Base-by-base conservation (phyloP, 2,329 filamentous ascomycete species). In the Xylaria digitata region DNA sequence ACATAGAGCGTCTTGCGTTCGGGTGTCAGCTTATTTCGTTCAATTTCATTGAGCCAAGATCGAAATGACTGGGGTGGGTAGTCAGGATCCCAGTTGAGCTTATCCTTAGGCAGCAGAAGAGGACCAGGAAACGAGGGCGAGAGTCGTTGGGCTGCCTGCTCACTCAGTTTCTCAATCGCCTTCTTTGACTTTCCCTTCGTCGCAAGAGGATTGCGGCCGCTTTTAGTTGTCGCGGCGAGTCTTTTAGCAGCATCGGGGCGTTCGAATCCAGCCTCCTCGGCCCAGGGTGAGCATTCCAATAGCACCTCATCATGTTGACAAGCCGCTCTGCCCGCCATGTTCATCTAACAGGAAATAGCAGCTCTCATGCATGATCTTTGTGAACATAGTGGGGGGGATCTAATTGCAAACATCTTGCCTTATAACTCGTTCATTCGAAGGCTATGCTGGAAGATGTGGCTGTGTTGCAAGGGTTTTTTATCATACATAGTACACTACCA, bases 61-160 rank as follows among this genome's bases (percentile, higher is more conserved):
- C 80, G 78, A 48, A 87, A 78, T 45, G 80, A 85, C 68, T 91
- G 88, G 0, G 83, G 77, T 0, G 82, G 79, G 45, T 80, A 81
- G 5, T 83, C 78, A 0, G 85, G 84, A 45, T 90, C 84, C 40
- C 81, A 76, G 0, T 84, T 82, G 0, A 92, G 79, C 21, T 87
- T 86, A 72, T 91, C 89, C 2, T 79, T 81, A 0, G 89, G 89
- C 0, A 91, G 77, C 0, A 90, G 79, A 6, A 91, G 74, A 0
- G 89, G 87, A 0, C 80, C 86, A 0, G 88, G 89, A 67, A 89
- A 91, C 0, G 79, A 76, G 37, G 65, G 71, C 0, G 64, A 60
- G 21, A 78, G 70, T 8, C 66, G 66, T 50, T 57, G 65, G 5
- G 73, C 65, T 1, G 69, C 60, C 2, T 71, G 63, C 1, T 70